phyloP scores from a whole-genome alignment of 306 rosid genomes.

The Casuarina cunninghamiana region DNA sequence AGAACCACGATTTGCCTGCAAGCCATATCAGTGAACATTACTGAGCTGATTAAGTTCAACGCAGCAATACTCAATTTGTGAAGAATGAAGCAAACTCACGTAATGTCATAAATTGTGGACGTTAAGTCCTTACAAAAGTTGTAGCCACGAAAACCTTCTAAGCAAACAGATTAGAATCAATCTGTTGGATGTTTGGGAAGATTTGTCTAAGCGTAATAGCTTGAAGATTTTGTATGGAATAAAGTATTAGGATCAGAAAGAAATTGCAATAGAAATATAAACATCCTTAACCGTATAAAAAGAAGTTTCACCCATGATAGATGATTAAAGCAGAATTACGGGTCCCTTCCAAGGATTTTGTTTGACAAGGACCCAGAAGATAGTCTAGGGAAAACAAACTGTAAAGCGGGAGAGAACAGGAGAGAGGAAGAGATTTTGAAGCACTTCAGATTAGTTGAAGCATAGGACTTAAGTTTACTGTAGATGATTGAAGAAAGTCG shows the following conservation, averaged over 20 bases:
- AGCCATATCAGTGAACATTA: neutral
- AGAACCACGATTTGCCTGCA: conserved; percentile 10
- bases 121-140: neutral
- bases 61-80: neutral
- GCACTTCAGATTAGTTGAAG: neutral
- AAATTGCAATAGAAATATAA: conserved; percentile 23
- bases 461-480: conserved; percentile 31
- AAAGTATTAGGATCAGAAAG: conserved; percentile 25
- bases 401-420: no score
- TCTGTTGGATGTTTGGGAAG: conserved; percentile 75
- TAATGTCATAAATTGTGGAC: conserved; percentile 3
- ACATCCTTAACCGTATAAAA: neutral
- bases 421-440: neutral
- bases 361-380: conserved; percentile 2
- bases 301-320: neutral
- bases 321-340: neutral
- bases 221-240: conserved; percentile 70
- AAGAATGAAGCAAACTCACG: neutral
- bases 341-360: neutral
- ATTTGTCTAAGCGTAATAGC: conserved; percentile 50
- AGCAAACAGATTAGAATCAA: conserved; percentile 67
- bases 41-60: neutral
- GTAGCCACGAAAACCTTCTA: conserved; percentile 34
- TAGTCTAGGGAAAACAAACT: no score
- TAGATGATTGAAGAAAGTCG: conserved; percentile 43